phyloP scores from a whole-genome alignment of 331 rosid genomes.

The Arachis monticola region DNA sequence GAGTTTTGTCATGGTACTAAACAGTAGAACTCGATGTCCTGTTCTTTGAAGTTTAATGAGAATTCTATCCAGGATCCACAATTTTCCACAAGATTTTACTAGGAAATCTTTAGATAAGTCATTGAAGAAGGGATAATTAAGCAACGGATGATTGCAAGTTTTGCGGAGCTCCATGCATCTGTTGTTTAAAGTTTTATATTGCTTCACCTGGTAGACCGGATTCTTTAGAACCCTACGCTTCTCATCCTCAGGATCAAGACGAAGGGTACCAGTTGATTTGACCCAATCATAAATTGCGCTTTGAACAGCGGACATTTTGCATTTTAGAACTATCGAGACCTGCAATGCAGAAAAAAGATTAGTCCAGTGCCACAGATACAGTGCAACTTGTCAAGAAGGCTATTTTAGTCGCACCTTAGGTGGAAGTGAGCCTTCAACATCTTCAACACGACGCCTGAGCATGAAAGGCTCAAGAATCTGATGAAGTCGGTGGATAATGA shows the following conservation, averaged over 20 bases:
- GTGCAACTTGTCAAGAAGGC: slow-evolving; percentile 28
- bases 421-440: slow-evolving; percentile 98
- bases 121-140: slow-evolving; percentile 88
- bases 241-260: slow-evolving; percentile 99
- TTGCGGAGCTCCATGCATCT: slow-evolving; percentile 99
- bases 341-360: slow-evolving; percentile 56
- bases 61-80: slow-evolving; percentile 97
- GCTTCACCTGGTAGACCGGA: slow-evolving; percentile 81
- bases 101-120: slow-evolving; percentile 93
- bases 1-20: slow-evolving; percentile 99
- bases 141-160: slow-evolving; percentile 97
- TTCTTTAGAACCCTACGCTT: slow-evolving; percentile 69
- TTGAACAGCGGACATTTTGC: slow-evolving; percentile 95
- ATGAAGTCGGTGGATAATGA: slow-evolving; percentile 96
- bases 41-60: slow-evolving; percentile 94
- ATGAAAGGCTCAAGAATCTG: slow-evolving; percentile 99
- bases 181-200: slow-evolving; percentile 87
- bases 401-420: slow-evolving; percentile 67
- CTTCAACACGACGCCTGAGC: slow-evolving; percentile 99
- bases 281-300: slow-evolving; percentile 97
- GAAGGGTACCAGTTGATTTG: slow-evolving; percentile 95
- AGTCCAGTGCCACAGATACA: slow-evolving; percentile 42
- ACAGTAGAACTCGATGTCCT: slow-evolving; percentile 95
- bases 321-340: slow-evolving; percentile 80
- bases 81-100: slow-evolving; percentile 90